Percentiles rank a stretch among this genome's conserved stretches.
phyloP scores from a whole-genome alignment of 805 yeast genomes.

The Ogataea methanolica region DNA sequence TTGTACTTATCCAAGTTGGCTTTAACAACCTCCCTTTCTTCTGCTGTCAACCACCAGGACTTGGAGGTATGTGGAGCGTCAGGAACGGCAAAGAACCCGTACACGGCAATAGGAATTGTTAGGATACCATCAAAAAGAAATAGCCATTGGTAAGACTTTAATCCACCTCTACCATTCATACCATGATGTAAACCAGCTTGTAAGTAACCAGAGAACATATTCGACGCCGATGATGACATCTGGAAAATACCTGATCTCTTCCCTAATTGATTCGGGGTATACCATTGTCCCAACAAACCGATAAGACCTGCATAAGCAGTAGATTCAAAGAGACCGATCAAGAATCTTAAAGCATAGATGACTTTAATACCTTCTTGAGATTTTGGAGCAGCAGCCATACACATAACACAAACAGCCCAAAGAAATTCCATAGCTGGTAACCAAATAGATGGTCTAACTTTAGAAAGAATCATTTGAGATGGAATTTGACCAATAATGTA shows the following conservation, averaged over 20 bases:
- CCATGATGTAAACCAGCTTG: slow-evolving; percentile 47
- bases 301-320: slow-evolving; percentile 59
- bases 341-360: slow-evolving; percentile 55
- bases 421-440: slow-evolving; percentile 16
- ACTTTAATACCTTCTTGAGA: slow-evolving; percentile 38
- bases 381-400: slow-evolving; percentile 11
- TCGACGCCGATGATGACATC: slow-evolving; percentile 56
- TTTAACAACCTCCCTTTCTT: slow-evolving; percentile 21
- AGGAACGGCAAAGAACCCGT: slow-evolving; percentile 53
- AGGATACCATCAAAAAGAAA: slow-evolving; percentile 59
- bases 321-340: slow-evolving; percentile 63
- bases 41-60: slow-evolving; percentile 25
- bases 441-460: slow-evolving; percentile 8
- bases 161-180: slow-evolving; percentile 44
- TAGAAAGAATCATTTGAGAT: slow-evolving; percentile 35
- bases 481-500: slow-evolving; percentile 59
- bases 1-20: slow-evolving; percentile 7
- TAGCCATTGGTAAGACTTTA: slow-evolving; percentile 64
- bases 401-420: slow-evolving; percentile 17
- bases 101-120: slow-evolving; percentile 51
- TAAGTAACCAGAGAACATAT: slow-evolving; percentile 54
- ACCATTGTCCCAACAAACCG: slow-evolving; percentile 54
- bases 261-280: slow-evolving; percentile 48
- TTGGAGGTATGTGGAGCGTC: slow-evolving; percentile 47
- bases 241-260: slow-evolving; percentile 59